phyloP scores from a whole-genome alignment of 306 rosid genomes.

The Prunus davidiana region DNA sequence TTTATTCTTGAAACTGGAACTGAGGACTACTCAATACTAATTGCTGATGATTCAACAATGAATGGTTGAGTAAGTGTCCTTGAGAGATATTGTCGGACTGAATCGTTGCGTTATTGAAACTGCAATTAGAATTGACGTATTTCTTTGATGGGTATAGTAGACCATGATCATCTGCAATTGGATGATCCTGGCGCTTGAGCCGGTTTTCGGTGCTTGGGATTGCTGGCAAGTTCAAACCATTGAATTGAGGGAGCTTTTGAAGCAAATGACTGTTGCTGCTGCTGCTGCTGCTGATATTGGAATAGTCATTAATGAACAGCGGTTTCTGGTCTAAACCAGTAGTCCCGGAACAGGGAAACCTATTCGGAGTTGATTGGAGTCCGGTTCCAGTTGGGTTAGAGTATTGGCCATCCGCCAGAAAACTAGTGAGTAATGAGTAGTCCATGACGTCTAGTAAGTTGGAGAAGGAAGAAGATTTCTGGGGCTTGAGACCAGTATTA shows the following conservation, averaged over 20 bases:
- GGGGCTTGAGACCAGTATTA: not conserved
- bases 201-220: not conserved
- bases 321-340: not conserved
- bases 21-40: not conserved
- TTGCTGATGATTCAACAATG: not conserved
- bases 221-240: not conserved
- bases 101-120: not conserved
- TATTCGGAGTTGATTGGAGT: not conserved
- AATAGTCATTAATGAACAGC: not conserved
- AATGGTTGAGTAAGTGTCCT: not conserved
- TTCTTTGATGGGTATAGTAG: not conserved
- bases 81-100: too few relatives aligned
- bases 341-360: not conserved
- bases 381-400: not conserved
- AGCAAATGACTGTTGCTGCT: not conserved
- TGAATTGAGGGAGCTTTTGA: not conserved
- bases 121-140: not conserved
- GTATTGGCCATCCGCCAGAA: not conserved
- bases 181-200: not conserved
- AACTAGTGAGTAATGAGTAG: conserved; percentile 1
- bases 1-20: not conserved
- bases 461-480: conserved; percentile 2
- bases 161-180: not conserved
- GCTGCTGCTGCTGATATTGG: not conserved
- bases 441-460: not conserved